Conservation (phyloP, 2,329 filamentous ascomycete genomes). For the Ophiostoma angusticollis region DNA sequence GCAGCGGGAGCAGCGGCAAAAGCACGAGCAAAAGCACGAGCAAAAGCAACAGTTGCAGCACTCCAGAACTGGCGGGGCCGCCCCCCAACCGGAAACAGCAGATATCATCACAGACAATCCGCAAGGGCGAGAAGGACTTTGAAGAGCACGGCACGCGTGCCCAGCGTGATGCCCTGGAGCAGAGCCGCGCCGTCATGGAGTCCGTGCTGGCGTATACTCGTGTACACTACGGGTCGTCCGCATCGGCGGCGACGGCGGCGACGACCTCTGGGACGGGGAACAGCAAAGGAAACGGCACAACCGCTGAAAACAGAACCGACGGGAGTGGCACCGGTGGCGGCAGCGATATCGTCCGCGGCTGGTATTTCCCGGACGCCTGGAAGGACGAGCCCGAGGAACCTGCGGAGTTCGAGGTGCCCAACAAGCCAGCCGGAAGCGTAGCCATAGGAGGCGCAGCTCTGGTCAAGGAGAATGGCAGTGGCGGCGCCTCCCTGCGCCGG, state of each 20-base stretch:
- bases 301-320: no score
- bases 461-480: not conserved
- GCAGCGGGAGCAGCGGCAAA: no score
- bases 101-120: slow-evolving; percentile 53
- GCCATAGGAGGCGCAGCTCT: slow-evolving; percentile 12
- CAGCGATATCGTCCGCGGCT: slow-evolving; percentile 53
- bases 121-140: slow-evolving; percentile 94
- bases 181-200: slow-evolving; percentile 79
- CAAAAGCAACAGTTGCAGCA: not conserved
- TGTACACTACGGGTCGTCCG: slow-evolving; percentile 43
- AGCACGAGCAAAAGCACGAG: no score
- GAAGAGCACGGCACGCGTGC: slow-evolving; percentile 79
- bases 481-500: slow-evolving; percentile 2
- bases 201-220: slow-evolving; percentile 69
- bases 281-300: no score
- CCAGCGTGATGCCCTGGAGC: slow-evolving; percentile 65
- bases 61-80: not conserved
- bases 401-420: no score
- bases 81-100: slow-evolving; percentile 30
- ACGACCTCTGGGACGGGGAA: no score
- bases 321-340: not conserved
- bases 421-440: slow-evolving; percentile 8
- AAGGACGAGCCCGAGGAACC: slow-evolving; percentile 18
- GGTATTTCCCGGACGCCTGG: slow-evolving; percentile 58
- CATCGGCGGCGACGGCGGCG: not conserved